Evolutionary conservation across 768 basidiomycete species (phyloP).

Genomic region (Chalciporus chontae): DNA sequence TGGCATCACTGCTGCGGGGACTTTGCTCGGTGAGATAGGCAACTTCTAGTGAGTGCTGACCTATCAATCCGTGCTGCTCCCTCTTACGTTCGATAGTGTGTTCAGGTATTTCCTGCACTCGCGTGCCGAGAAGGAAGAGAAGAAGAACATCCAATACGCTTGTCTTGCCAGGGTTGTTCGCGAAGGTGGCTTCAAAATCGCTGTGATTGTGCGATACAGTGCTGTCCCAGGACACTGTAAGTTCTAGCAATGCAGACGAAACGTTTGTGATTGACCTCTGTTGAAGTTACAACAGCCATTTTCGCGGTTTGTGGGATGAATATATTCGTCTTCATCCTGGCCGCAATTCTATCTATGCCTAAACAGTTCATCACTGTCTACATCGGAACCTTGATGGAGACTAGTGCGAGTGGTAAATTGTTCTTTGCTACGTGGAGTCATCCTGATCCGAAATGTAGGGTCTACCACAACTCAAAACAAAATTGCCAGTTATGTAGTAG

Average conservation of each 20-base stretch:
- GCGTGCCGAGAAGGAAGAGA: slow-evolving; percentile 73
- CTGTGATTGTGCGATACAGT: slow-evolving; percentile 70
- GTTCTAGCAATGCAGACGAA: slow-evolving; percentile 22
- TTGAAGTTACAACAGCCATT: slow-evolving; percentile 77
- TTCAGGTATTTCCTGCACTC: slow-evolving; percentile 78
- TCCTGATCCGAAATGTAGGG: slow-evolving; percentile 14
- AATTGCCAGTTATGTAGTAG: slow-evolving; percentile 66
- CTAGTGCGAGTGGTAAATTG: slow-evolving; percentile 31
- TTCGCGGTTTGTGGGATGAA: slow-evolving; percentile 89
- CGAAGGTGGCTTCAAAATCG: slow-evolving; percentile 86
- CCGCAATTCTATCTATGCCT: slow-evolving; percentile 79
- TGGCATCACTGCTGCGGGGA: slow-evolving; percentile 80
- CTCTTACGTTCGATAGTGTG: slow-evolving; percentile 44
- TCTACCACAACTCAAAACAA: slow-evolving; percentile 41
- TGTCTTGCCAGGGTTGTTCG: slow-evolving; percentile 67
- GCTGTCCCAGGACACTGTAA: slow-evolving; percentile 86
- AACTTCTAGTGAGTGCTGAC: slow-evolving; percentile 72
- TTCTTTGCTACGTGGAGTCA: not conserved
- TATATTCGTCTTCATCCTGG: slow-evolving; percentile 71
- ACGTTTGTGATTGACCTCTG: slow-evolving; percentile 1
- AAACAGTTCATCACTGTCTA: slow-evolving; percentile 94
- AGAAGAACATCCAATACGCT: slow-evolving; percentile 53
- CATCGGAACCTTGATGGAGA: slow-evolving; percentile 75
- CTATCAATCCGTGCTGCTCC: not conserved
- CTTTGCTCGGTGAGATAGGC: slow-evolving; percentile 81